phyloP scores from a whole-genome alignment of 164 flowering plant species.

The Magnolia officinalis region DNA sequence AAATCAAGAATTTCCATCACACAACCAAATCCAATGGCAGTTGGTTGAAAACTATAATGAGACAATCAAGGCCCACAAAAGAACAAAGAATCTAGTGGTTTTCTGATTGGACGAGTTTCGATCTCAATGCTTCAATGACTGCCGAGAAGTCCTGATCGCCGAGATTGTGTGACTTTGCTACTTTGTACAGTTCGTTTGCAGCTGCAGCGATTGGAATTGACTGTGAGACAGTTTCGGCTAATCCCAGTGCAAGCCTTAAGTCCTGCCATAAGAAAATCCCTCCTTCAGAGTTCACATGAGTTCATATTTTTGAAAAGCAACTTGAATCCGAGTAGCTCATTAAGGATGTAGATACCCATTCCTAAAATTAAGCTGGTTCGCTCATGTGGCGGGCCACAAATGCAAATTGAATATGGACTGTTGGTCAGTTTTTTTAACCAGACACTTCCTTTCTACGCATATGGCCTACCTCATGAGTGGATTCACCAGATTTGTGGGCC shows the following conservation, averaged over 20 bases:
- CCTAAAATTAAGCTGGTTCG: neutral
- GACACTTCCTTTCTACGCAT: no score
- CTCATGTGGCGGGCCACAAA: neutral
- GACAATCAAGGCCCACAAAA: neutral
- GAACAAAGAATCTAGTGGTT: conserved; percentile 2
- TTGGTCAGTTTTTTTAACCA: no score
- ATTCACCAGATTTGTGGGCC: no score
- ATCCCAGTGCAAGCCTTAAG: conserved; percentile 62
- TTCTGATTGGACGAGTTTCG: conserved; percentile 22
- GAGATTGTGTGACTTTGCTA: conserved; percentile 77
- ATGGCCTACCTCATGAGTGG: neutral
- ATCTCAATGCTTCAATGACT: conserved; percentile 76
- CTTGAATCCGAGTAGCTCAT: neutral
- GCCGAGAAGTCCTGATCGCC: conserved; percentile 89
- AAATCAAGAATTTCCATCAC: neutral
- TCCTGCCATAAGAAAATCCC: conserved; percentile 43
- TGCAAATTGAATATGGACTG: no score
- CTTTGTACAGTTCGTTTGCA: conserved; percentile 82
- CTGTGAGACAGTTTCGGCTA: conserved; percentile 50
- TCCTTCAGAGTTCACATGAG: conserved; percentile 1
- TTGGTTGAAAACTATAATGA: neutral
- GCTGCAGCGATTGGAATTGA: conserved; percentile 93
- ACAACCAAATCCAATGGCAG: neutral
- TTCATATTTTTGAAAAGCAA: neutral
- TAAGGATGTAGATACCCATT: neutral